phyloP scores from a whole-genome alignment of 2,329 filamentous ascomycete species.

The Phaeosphaeriaceae sp. region DNA sequence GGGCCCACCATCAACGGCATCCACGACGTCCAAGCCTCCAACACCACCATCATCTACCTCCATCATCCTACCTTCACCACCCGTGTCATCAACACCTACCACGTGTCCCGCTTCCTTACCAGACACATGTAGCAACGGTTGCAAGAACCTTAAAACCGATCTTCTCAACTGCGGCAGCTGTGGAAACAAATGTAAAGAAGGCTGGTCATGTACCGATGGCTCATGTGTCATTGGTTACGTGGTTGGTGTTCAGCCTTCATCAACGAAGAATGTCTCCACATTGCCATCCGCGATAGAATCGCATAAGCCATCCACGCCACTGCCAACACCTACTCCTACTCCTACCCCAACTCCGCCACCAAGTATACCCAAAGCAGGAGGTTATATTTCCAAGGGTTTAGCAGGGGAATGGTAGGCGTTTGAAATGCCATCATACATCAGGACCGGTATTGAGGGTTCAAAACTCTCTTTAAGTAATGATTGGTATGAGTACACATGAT shows the following conservation, averaged over 20 bases:
- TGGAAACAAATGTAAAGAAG: background rate
- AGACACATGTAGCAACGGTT: background rate
- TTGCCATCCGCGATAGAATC: too few relatives aligned
- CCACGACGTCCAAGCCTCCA: background rate
- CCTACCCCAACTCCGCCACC: background rate
- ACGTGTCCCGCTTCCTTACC: background rate
- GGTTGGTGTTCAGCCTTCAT: background rate
- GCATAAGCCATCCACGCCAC: too few relatives aligned
- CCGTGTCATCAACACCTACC: too few relatives aligned
- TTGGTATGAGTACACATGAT: too few relatives aligned
- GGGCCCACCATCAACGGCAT: background rate
- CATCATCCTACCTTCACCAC: too few relatives aligned
- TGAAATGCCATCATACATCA: background rate
- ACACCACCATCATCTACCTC: background rate
- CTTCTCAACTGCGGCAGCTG: conserved; percentile 3
- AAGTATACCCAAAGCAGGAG: background rate
- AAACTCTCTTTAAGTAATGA: too few relatives aligned
- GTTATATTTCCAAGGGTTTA: background rate
- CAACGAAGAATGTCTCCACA: background rate
- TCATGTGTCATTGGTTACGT: background rate
- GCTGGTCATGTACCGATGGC: background rate
- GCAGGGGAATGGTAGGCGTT: background rate
- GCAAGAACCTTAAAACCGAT: background rate
- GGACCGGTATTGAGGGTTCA: too few relatives aligned
- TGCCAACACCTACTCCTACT: too few relatives aligned